Evolutionary conservation across 352 stramenopile species (phyloP), one percentile per base, ranked within the genome.

Genomic region (Phytophthora parvispora): DNA sequence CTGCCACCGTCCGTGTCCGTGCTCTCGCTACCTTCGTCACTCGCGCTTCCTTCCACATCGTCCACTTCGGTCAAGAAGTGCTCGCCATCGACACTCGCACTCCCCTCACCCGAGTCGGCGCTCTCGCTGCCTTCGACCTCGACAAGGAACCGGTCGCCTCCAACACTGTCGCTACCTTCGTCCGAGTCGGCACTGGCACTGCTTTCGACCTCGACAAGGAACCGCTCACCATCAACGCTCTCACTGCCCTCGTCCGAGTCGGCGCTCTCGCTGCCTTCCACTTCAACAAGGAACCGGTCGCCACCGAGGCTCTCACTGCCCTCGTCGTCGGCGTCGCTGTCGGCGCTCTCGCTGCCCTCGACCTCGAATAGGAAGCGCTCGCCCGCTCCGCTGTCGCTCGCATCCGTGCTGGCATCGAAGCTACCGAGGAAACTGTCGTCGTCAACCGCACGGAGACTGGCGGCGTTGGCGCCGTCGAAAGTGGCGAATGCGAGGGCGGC

Each of bases 291-390:
- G 56, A 66, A 61, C 6, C 64, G 64, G 0, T 58, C 57, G 12
- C 57, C 64, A 3, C 59, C 58, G 18, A 51, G 3, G 10, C 55
- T 71, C 13, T 71, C 64, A 12, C 64, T 70, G 18, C 55, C 55
- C 20, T 63, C 42, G 5, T 24, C 31, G 3, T 64, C 42, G 1
- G 27, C 25, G 8, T 28, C n/a, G 43, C 16, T 27, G 12, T 50
- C 53, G 16, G 20, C 25, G 18, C 47, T 61, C 12, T 72, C 56
- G 32, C 64, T 72, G 6, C 59, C 47, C 7, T 74, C 59, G 15
- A 73, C 6, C n/a, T 68, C 65, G 15, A 64, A 29, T 10, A 73
- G 52, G 52, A 73, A 64, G n/a, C 59, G 59, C 4, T 74, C 59
- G 4, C 45, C 67, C 13, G 64, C 60, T 12, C 20, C 27, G 28